Base-by-base conservation (phyloP, 495 filamentous ascomycete species). In the Articulospora tetracladia region DNA sequence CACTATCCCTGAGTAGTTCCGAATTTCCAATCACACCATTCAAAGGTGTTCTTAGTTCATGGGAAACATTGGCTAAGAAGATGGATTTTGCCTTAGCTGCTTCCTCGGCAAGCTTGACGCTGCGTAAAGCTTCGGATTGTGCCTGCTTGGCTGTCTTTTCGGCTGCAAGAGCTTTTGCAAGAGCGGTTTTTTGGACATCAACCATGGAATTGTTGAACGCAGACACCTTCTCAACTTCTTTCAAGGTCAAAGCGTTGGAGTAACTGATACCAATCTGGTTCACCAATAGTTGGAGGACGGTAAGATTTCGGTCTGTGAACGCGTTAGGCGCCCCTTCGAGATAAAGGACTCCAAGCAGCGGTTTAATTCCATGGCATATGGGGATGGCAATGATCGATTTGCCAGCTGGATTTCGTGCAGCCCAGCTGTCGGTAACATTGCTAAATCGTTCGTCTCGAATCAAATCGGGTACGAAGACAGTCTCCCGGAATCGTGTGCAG, bases 21-120 rank as follows among this genome's bases (percentile, higher is more conserved):
- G 88, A 92, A 68, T 95, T 92, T 6, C 92, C 91, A 73, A 96
- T 94, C 2, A 96, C 90, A 27, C 91, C 91, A 67, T 92, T 93
- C 60, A 96, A 82, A 0, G 91, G 93, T 2, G 91, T 94, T 22
- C 91, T 85, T 50, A 93, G 73, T 72, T 94, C 91, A 66, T 94
- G 91, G 2, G 89, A 93, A 17, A 96, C 91, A 66, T 96, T 97
- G 19, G 92, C 92, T 22, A 97, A 80, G 79, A 97, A 97, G 52
- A 96, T 92, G 7, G 86, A 89, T 71, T 96, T 97, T 13, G 91
- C 92, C 70, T 87, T 90, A 36, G 91, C 91, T 12, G 91, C 92
- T 71, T 97, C 92, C 69, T 97, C 91, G 50, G 93, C 93, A 15
- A 95, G 78, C 66, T 90, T 89, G 61, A 95, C 89, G 62, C 92